These are phyloP conservation scores for Chalaropsis ovoidea DNA, from an alignment of 2,329 filamentous ascomycete species.

Conservation along the genomic window DNA sequence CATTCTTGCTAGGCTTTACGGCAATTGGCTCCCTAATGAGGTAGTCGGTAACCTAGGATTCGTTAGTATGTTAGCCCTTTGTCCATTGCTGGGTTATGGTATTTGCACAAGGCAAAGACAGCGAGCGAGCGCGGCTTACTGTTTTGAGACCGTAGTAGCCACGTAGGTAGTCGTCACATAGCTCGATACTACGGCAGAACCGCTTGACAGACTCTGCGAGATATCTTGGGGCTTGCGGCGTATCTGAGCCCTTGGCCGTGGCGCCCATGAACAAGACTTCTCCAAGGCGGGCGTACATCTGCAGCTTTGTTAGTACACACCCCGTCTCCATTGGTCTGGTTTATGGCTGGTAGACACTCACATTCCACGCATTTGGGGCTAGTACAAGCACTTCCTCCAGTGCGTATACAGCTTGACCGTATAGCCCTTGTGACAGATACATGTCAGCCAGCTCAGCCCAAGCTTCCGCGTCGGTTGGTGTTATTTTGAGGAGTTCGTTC, in stretches of 20 bases:
- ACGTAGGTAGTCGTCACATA: conserved; percentile 85
- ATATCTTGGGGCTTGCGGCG: conserved; percentile 35
- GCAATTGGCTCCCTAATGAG: conserved; percentile 39
- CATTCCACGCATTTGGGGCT: conserved; percentile 90
- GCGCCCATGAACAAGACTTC: conserved; percentile 69
- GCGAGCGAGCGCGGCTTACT: conserved; percentile 37
- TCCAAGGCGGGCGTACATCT: conserved; percentile 80
- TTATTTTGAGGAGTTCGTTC: conserved; percentile 65
- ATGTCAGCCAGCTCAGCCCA: conserved; percentile 88
- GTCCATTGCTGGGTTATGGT: not conserved
- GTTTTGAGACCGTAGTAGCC: conserved; percentile 87
- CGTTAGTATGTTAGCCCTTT: conserved; percentile 27
- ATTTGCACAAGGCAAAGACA: not conserved
- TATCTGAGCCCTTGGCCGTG: conserved; percentile 32
- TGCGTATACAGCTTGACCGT: conserved; percentile 73
- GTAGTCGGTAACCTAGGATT: conserved; percentile 40
- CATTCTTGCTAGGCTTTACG: conserved; percentile 39
- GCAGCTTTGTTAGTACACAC: conserved; percentile 23
- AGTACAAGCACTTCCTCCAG: conserved; percentile 83
- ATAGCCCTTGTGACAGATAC: conserved; percentile 69
- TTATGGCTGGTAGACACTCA: conserved; percentile 37
- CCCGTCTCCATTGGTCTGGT: not conserved
- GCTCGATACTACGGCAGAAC: conserved; percentile 82
- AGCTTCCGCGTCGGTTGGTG: conserved; percentile 81
- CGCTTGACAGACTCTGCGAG: conserved; percentile 67